Evolutionary conservation across 495 filamentous ascomycete genomes (phyloP).

Genomic region (Aspergillus nanangensis): DNA sequence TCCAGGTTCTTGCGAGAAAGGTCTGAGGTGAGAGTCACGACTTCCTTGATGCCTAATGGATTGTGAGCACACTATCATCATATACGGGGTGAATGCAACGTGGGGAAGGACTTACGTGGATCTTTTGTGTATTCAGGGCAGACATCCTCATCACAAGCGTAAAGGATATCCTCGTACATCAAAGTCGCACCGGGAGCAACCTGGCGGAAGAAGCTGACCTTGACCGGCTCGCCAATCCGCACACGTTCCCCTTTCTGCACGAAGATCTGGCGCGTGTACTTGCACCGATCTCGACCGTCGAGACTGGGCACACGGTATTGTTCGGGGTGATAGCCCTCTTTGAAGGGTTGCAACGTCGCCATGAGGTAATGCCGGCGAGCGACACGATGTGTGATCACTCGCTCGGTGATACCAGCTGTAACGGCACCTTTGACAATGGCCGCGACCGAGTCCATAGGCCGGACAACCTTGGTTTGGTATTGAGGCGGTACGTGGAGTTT

Average conservation of each 20-base stretch:
- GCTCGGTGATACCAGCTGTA: slow-evolving; percentile 91
- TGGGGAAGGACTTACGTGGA: slow-evolving; percentile 74
- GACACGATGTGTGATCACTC: slow-evolving; percentile 93
- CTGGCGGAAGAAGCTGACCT: slow-evolving; percentile 97
- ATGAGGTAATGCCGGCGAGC: slow-evolving; percentile 98
- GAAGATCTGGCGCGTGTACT: slow-evolving; percentile 97
- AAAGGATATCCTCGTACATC: slow-evolving; percentile 99
- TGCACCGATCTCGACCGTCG: slow-evolving; percentile 96
- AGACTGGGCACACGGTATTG: slow-evolving; percentile 95
- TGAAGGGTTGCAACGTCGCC: slow-evolving; percentile 98
- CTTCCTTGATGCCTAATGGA: slow-evolving; percentile 89
- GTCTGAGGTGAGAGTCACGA: slow-evolving; percentile 95
- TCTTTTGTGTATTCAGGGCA: slow-evolving; percentile 99
- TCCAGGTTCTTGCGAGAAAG: slow-evolving; percentile 96
- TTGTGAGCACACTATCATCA: neutral
- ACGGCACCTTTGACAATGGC: slow-evolving; percentile 79
- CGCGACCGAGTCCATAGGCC: slow-evolving; percentile 80
- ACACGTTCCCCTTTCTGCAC: slow-evolving; percentile 98
- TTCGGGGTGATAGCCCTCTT: slow-evolving; percentile 96
- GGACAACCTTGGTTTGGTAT: slow-evolving; percentile 73
- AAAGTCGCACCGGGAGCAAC: slow-evolving; percentile 95
- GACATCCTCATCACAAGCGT: slow-evolving; percentile 96
- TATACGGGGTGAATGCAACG: no score
- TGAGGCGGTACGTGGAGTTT: slow-evolving; percentile 75
- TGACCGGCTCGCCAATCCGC: slow-evolving; percentile 98